Base-by-base conservation (phyloP, 2,329 filamentous ascomycete species). In the Colletotrichum sojae region DNA sequence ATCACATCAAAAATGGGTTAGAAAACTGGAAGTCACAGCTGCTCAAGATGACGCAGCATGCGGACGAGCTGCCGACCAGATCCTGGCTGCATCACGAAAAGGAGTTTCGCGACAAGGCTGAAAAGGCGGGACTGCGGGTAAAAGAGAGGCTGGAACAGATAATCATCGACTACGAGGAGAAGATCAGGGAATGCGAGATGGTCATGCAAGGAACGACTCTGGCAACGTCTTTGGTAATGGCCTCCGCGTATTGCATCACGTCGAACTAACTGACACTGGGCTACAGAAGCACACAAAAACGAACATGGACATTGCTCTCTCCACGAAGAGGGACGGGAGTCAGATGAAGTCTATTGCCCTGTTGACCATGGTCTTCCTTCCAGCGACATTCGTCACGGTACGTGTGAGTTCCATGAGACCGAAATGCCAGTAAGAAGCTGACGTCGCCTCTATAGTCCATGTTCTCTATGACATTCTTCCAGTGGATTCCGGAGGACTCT, bases 201-300 rank as follows among this genome's bases (percentile, higher is more conserved):
- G 55, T 67, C 15, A 59, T 74, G 6, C 69, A 73, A 16, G 73
- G 71, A 0, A 70, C 72, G 60, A 25, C 69, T 6, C 46, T 74
- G 8, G 67, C 69, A 2, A 65, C 71, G 0, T 71, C 72, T 18
- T 54, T 73, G 51, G 71, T 73, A 53, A 60, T 69, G 8, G 27
- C n/a, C n/a, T n/a, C n/a, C n/a, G n/a, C n/a, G n/a, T n/a, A n/a
- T n/a, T n/a, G n/a, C n/a, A n/a, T n/a, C n/a, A n/a, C n/a, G n/a
- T n/a, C n/a, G n/a, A n/a, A n/a, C n/a, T n/a, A n/a, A n/a, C n/a
- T 43, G 4, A 22, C 5, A 6, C 8, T 43, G 4, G 20, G 16
- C 10, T 12, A 22, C 20, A 57, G 54, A n/a, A n/a, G 3, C 54
- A 57, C 22, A 57, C 54, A 3, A 40, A 43, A 8, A 5, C 10